A percentile compares a stretch with the other conserved stretches of the same genome.
phyloP scores from a whole-genome alignment of 2,329 filamentous ascomycete genomes.

The Colletotrichum sp. region DNA sequence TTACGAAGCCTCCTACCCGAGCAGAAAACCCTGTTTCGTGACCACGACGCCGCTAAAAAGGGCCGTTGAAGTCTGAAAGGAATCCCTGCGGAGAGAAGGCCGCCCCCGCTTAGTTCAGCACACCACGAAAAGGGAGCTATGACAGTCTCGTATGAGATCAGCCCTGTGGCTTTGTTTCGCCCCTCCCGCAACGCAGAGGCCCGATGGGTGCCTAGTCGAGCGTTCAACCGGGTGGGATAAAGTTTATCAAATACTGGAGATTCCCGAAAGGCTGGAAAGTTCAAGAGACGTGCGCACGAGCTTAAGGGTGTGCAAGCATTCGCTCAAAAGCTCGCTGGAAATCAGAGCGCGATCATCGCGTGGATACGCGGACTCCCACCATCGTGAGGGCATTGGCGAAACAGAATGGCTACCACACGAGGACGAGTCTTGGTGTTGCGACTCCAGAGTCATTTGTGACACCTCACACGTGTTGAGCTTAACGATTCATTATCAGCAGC shows the following conservation, averaged over 20 bases:
- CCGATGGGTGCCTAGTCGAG: not conserved
- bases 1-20: not conserved
- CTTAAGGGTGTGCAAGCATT: not conserved
- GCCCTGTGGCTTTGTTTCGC: not conserved
- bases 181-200: not conserved
- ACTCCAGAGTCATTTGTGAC: not conserved
- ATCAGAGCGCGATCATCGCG: not conserved
- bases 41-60: not conserved
- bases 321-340: not conserved
- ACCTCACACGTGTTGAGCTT: not conserved
- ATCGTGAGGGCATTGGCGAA: not conserved
- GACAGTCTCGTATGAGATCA: not conserved
- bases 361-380: not conserved
- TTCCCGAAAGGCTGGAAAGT: not conserved
- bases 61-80: not conserved
- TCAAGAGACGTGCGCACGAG: not conserved
- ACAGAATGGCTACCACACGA: not conserved
- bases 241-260: not conserved
- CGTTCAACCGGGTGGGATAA: not conserved
- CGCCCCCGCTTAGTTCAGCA: not conserved
- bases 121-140: not conserved
- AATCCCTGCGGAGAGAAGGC: not conserved
- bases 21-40: not conserved
- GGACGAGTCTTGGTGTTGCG: not conserved
- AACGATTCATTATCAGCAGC: not conserved